phyloP scores from a whole-genome alignment of 2,329 filamentous ascomycete genomes.

The Penicillium sp. region DNA sequence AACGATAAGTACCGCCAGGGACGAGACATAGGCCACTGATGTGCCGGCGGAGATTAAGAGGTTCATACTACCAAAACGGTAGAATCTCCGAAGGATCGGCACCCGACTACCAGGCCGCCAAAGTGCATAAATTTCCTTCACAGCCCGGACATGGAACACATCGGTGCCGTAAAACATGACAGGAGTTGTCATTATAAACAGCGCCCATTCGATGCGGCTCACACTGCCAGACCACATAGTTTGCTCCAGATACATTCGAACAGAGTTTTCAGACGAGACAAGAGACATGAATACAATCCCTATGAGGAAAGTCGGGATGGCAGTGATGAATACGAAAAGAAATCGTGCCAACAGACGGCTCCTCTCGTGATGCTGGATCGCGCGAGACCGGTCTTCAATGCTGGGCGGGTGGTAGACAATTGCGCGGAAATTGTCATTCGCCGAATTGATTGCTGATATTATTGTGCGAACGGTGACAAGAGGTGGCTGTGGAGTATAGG shows the following conservation, averaged over 20 bases:
- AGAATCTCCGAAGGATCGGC: slow-evolving; percentile 72
- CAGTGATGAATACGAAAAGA: slow-evolving; percentile 63
- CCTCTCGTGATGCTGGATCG: slow-evolving; percentile 69
- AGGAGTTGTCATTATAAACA: slow-evolving; percentile 78
- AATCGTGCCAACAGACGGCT: slow-evolving; percentile 67
- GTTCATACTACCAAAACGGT: slow-evolving; percentile 96
- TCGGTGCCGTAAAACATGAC: slow-evolving; percentile 86
- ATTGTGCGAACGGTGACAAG: slow-evolving; percentile 73
- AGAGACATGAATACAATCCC: slow-evolving; percentile 91
- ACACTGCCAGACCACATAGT: slow-evolving; percentile 68
- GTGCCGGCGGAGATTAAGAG: slow-evolving; percentile 88
- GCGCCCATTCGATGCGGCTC: slow-evolving; percentile 71
- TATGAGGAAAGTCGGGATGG: slow-evolving; percentile 80
- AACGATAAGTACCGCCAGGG: slow-evolving; percentile 71
- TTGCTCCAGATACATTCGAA: slow-evolving; percentile 65
- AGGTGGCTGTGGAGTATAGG: slow-evolving; percentile 67
- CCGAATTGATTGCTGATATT: slow-evolving; percentile 61
- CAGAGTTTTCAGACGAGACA: slow-evolving; percentile 57
- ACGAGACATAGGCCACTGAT: slow-evolving; percentile 81
- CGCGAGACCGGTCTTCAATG: slow-evolving; percentile 74
- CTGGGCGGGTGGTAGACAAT: slow-evolving; percentile 76
- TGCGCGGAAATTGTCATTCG: slow-evolving; percentile 64
- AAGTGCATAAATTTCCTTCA: slow-evolving; percentile 73
- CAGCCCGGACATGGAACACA: slow-evolving; percentile 73
- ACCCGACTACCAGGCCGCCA: slow-evolving; percentile 75